Evolutionary conservation across 2,329 filamentous ascomycete genomes (phyloP).

Genomic region (Botryotinia calthae): DNA sequence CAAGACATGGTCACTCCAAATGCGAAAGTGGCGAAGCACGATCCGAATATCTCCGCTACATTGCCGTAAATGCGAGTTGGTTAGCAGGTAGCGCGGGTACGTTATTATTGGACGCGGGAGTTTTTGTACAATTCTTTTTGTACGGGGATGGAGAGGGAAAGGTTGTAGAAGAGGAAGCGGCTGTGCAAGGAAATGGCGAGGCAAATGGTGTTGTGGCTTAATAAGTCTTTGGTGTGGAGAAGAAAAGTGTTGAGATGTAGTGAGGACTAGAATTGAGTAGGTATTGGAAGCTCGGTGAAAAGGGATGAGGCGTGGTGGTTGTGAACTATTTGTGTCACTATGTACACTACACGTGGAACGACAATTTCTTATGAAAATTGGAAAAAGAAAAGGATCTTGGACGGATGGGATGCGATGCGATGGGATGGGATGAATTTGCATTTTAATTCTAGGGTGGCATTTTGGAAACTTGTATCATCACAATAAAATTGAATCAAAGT

Average conservation of each 20-base stretch:
- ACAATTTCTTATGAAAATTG: background rate
- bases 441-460: background rate
- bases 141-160: constrained; percentile 51
- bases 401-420: background rate
- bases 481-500: background rate
- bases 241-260: background rate
- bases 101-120: constrained; percentile 75
- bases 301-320: background rate
- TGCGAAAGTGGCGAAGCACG: constrained; percentile 47
- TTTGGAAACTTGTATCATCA: constrained; percentile 2
- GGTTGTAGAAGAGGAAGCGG: background rate
- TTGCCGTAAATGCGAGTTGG: constrained; percentile 90
- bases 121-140: constrained; percentile 90
- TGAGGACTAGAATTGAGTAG: background rate
- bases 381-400: background rate
- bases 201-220: background rate
- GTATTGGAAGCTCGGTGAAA: background rate
- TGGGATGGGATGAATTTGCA: background rate
- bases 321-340: background rate
- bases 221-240: background rate
- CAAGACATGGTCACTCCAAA: constrained; percentile 63
- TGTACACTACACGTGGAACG: background rate
- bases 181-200: constrained; percentile 14
- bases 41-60: constrained; percentile 67
- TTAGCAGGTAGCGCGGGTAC: constrained; percentile 86